Percentiles rank a stretch among this genome's conserved stretches.
phyloP scores from a whole-genome alignment of 23 red algal genomes.

The Agarophyton chilense region DNA sequence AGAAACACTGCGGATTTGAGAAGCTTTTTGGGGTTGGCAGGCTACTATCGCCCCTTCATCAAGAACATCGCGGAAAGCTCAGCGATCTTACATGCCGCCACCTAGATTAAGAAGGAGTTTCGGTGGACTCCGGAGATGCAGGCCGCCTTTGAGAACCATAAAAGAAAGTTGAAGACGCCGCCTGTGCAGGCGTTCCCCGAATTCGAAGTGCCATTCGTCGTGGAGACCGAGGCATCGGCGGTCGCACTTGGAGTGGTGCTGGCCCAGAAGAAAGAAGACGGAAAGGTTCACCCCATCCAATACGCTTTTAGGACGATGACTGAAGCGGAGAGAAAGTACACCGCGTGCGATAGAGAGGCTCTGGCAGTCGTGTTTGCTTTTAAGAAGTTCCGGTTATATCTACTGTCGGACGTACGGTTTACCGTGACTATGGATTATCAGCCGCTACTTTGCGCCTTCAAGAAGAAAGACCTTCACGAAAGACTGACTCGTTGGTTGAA shows the following conservation, averaged over 20 bases:
- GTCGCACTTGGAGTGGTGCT: no score
- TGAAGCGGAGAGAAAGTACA: conserved; percentile 22
- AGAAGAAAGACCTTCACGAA: no score
- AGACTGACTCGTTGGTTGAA: no score
- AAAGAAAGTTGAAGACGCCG: background rate
- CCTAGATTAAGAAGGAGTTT: no score
- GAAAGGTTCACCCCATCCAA: no score
- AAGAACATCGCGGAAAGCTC: no score
- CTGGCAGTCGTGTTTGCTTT: conserved; percentile 22
- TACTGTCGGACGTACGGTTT: background rate
- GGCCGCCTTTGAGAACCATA: conserved; percentile 14
- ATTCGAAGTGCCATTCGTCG: background rate
- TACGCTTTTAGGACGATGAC: no score
- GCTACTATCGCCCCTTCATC: conserved; percentile 33
- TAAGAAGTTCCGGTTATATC: conserved; percentile 35
- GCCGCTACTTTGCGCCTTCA: background rate
- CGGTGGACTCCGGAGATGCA: no score
- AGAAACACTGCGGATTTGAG: background rate
- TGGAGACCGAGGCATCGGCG: background rate
- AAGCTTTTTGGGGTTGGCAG: background rate
- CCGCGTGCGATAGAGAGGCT: background rate
- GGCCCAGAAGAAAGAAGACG: no score
- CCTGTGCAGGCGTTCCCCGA: conserved; percentile 18
- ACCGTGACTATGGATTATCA: conserved; percentile 6
- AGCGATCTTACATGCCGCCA: no score